phyloP scores from a whole-genome alignment of 2,329 filamentous ascomycete species.

The Trichoderma lentiforme region DNA sequence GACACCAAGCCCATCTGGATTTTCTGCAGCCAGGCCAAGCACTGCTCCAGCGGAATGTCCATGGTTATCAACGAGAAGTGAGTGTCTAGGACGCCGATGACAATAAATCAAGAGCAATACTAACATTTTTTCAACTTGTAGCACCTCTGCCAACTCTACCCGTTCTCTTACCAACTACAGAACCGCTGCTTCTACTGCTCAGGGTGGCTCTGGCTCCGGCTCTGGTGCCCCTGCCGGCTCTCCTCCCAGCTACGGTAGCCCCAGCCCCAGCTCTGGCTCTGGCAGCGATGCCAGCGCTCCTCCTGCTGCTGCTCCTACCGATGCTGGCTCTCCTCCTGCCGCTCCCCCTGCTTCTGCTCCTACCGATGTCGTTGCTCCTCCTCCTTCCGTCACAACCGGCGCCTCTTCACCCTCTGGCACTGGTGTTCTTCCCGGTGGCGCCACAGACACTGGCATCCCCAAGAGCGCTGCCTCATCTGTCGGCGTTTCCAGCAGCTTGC shows the following conservation, averaged over 20 bases:
- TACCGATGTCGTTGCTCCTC: conserved; percentile 13
- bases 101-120: conserved; percentile 11
- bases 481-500: conserved; percentile 39
- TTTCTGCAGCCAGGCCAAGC: conserved; percentile 70
- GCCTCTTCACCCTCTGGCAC: conserved; percentile 25
- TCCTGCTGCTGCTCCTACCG: conserved; percentile 22
- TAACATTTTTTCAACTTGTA: conserved; percentile 22
- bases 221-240: conserved; percentile 1
- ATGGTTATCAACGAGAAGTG: conserved; percentile 75
- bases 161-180: conserved; percentile 52
- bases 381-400: conserved; percentile 18
- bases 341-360: conserved; percentile 21
- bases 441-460: conserved; percentile 22
- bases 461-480: conserved; percentile 31
- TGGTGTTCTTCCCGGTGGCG: conserved; percentile 20
- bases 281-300: conserved; percentile 4
- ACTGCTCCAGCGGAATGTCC: conserved; percentile 73
- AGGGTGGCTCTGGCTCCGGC: conserved; percentile 8
- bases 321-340: conserved; percentile 15
- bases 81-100: conserved; percentile 31
- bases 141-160: conserved; percentile 49
- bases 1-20: conserved; percentile 71
- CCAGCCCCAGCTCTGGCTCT: background rate
- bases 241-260: background rate
- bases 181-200: conserved; percentile 31